Evolutionary conservation across 2,329 filamentous ascomycete species (phyloP), one percentile per base, ranked within the genome.

Genomic region (Fusarium goolgardi): DNA sequence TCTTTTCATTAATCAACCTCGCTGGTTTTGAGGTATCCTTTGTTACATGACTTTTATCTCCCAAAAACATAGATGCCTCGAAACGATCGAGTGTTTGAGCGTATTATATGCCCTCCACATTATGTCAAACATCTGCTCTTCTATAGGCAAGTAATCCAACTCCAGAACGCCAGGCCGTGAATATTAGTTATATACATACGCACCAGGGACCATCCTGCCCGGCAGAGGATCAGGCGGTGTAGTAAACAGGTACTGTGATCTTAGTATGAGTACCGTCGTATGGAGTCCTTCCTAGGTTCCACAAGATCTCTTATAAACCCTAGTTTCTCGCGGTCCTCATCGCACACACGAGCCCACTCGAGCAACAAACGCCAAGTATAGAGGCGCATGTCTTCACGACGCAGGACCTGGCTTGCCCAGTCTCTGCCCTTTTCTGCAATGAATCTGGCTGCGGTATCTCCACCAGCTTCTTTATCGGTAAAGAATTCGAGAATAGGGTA

Each of bases 401-500:
- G 78, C 18, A 91, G 80, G 5, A 88, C 88, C 76, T 81, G 82
- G 66, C 86, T 83, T 1, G 86, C 84, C 90, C 90, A 92, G 16
- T 79, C 76, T 71, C 85, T 84, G 4, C 90, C 88, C 13, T 81
- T 80, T 61, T 84, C 78, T 15, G 90, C 89, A 63, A 92, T 88
- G 67, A 79, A 81, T 64, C 82, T 78, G 1, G 89, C 90, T n/a
- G 83, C 82, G 2, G 79, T 78, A 70, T 91, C 88, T 52, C 83
- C 81, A 7, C 75, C 75, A 4, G 70, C 73, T 18, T 71, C 70
- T 40, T 84, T 80, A 43, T 85, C 84, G n/a, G 88, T 79, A 62
- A 92, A 90, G 76, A 88, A 92, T 49, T 88, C 86, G 71, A 91
- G 78, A 12, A 90, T 82, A 12, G 84, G 84, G 69, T 91, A 92